A percentile compares a stretch with the other conserved stretches of the same genome.
Evolutionary conservation across 1,284 basidiomycete genomes (phyloP).

Genomic region (Boletus sp.): DNA sequence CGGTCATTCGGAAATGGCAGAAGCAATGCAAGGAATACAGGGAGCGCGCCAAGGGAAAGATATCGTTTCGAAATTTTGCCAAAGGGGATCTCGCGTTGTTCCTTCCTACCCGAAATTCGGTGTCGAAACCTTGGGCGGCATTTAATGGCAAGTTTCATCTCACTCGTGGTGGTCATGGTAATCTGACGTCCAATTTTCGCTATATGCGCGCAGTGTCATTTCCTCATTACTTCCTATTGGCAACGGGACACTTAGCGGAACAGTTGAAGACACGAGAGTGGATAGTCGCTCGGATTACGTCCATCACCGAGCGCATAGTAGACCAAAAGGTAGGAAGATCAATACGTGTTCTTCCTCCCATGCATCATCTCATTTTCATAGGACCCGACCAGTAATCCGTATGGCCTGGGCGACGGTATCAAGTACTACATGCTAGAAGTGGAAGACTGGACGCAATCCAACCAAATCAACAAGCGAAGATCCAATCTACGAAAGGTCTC

Average conservation of each 20-base stretch:
- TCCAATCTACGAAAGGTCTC: slow-evolving; percentile 50
- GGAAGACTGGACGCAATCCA: slow-evolving; percentile 84
- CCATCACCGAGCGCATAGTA: slow-evolving; percentile 82
- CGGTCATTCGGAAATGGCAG: slow-evolving; percentile 91
- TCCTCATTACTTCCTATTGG: slow-evolving; percentile 95
- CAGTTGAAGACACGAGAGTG: slow-evolving; percentile 85
- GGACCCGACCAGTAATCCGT: slow-evolving; percentile 72
- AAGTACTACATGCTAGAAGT: slow-evolving; percentile 93
- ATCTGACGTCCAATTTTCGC: not conserved
- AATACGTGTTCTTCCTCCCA: not conserved
- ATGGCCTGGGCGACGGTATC: slow-evolving; percentile 83
- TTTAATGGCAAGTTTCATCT: slow-evolving; percentile 70
- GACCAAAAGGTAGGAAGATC: slow-evolving; percentile 60
- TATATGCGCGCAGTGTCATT: slow-evolving; percentile 66
- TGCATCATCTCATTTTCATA: slow-evolving; percentile 29
- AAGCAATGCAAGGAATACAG: slow-evolving; percentile 94
- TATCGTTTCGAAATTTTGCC: slow-evolving; percentile 89
- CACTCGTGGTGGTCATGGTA: not conserved
- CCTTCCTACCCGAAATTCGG: slow-evolving; percentile 89
- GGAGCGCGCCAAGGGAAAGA: slow-evolving; percentile 89
- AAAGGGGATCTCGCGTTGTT: slow-evolving; percentile 95
- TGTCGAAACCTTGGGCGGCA: slow-evolving; percentile 93
- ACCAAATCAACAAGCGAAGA: slow-evolving; percentile 55
- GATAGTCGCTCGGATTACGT: slow-evolving; percentile 90
- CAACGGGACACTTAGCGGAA: slow-evolving; percentile 79